Percentiles rank a stretch among this genome's conserved stretches.
Evolutionary conservation across 2,329 filamentous ascomycete species (phyloP).

Genomic region (Scleromitrula shiraiana): DNA sequence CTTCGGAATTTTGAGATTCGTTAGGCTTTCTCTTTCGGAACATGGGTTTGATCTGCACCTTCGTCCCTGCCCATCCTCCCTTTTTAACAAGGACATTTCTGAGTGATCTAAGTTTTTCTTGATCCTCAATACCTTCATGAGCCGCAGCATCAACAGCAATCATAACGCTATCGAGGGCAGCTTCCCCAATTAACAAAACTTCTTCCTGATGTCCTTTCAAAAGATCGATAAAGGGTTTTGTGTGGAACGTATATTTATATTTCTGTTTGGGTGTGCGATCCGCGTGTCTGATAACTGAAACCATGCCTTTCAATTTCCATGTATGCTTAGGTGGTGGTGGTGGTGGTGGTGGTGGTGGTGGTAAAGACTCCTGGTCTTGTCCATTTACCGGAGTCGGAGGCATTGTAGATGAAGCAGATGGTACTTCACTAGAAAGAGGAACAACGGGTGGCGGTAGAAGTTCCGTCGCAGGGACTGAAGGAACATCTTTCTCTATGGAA

Average conservation of each 20-base stretch:
- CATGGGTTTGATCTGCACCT: slow-evolving; percentile 99
- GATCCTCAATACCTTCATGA: slow-evolving; percentile 72
- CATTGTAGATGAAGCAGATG: slow-evolving; percentile 16
- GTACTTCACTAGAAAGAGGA: slow-evolving; percentile 12
- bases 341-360: slow-evolving; percentile 55
- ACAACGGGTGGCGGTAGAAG: slow-evolving; percentile 24
- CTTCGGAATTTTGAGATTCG: slow-evolving; percentile 30
- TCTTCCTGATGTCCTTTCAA: slow-evolving; percentile 95
- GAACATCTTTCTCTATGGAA: slow-evolving; percentile 17
- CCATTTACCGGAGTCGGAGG: slow-evolving; percentile 16
- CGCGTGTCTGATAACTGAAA: slow-evolving; percentile 91
- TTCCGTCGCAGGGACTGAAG: slow-evolving; percentile 20
- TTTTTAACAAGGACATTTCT: slow-evolving; percentile 88
- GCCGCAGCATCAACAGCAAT: slow-evolving; percentile 79
- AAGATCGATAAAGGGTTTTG: slow-evolving; percentile 88
- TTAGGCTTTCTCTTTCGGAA: slow-evolving; percentile 80
- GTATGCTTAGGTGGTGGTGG: slow-evolving; percentile 74
- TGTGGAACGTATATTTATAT: slow-evolving; percentile 99
- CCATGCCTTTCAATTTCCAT: slow-evolving; percentile 97
- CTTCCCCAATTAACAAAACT: slow-evolving; percentile 85
- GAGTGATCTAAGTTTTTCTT: slow-evolving; percentile 74
- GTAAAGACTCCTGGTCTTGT: slow-evolving; percentile 17
- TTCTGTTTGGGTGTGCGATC: slow-evolving; percentile 98
- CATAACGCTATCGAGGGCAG: slow-evolving; percentile 80
- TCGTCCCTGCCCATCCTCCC: slow-evolving; percentile 88